Evolutionary conservation across 805 yeast genomes (phyloP).

Genomic region (Torulaspora gathmanii): DNA sequence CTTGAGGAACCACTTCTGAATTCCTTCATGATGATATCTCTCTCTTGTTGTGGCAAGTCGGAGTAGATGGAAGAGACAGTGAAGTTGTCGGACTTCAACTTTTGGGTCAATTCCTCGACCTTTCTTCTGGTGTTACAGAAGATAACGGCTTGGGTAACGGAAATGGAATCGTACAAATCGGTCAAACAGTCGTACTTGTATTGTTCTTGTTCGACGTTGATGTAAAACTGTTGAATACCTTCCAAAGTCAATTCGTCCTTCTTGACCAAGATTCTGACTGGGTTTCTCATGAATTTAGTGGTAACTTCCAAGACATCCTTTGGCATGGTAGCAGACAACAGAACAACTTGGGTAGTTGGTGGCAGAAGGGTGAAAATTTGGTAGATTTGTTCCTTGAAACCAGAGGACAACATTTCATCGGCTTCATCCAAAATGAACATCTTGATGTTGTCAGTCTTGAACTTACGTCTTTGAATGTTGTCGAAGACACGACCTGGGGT

Average conservation of each 20-base stretch:
- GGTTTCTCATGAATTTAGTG: constrained; percentile 85
- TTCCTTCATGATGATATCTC: constrained; percentile 93
- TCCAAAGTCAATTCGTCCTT: constrained; percentile 90
- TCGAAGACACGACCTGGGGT: constrained; percentile 98
- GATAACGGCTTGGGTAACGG: constrained; percentile 95
- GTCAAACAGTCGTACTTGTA: constrained; percentile 93
- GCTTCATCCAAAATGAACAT: constrained; percentile 98
- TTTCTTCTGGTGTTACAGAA: constrained; percentile 96
- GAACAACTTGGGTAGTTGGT: constrained; percentile 81
- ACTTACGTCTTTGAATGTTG: constrained; percentile 86
- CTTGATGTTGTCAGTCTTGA: constrained; percentile 77
- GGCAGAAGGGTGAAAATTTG: constrained; percentile 85
- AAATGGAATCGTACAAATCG: constrained; percentile 89
- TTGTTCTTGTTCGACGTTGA: constrained; percentile 86
- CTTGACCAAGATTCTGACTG: constrained; percentile 90
- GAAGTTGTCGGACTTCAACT: constrained; percentile 74
- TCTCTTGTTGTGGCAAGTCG: constrained; percentile 90
- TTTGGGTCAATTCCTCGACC: constrained; percentile 84
- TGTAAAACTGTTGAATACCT: constrained; percentile 89
- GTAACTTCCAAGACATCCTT: constrained; percentile 88
- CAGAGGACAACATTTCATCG: constrained; percentile 84
- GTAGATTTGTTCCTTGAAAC: constrained; percentile 93
- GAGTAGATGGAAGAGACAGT: constrained; percentile 96
- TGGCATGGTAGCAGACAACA: constrained; percentile 93
- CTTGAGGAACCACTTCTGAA: constrained; percentile 92